Percentiles rank a stretch among this genome's conserved stretches.
These are phyloP conservation scores for Lactarius indigo DNA, from an alignment of 768 basidiomycete species.

Conservation along the genomic window DNA sequence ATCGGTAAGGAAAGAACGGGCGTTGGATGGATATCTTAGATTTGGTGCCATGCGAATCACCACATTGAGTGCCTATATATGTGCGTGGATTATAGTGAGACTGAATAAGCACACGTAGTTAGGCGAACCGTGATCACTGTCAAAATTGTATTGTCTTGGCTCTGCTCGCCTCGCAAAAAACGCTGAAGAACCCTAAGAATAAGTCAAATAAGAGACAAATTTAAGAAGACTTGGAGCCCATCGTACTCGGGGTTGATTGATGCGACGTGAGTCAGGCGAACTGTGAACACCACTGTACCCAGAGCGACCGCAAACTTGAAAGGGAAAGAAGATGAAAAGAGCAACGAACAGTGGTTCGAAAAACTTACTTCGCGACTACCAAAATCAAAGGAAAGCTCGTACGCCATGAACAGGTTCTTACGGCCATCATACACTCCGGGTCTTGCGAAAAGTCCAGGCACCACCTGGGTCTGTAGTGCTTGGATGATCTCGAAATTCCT, in stretches of 20 bases:
- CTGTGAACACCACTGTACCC: conserved; percentile 56
- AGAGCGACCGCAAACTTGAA: conserved; percentile 62
- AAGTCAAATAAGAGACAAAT: background rate
- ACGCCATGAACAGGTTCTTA: conserved; percentile 68
- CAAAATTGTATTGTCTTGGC: conserved; percentile 61
- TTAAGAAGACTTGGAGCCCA: conserved; percentile 27
- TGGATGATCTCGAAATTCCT: conserved; percentile 71
- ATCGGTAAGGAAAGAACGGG: conserved; percentile 69
- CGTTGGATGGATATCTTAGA: conserved; percentile 63
- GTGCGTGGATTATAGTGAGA: background rate
- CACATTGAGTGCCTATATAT: conserved; percentile 62
- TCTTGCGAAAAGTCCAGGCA: conserved; percentile 68
- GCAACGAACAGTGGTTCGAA: background rate
- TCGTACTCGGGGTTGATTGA: conserved; percentile 83
- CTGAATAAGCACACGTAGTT: background rate
- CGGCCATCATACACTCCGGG: conserved; percentile 74
- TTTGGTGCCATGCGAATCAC: conserved; percentile 74
- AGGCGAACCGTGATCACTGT: conserved; percentile 60
- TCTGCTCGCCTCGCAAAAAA: conserved; percentile 62
- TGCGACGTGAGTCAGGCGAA: conserved; percentile 62
- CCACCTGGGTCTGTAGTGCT: conserved; percentile 53
- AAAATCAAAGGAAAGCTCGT: conserved; percentile 54
- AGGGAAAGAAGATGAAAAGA: conserved; percentile 11
- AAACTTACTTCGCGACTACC: conserved; percentile 46
- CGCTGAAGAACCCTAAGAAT: conserved; percentile 53